A percentile compares a stretch with the other conserved stretches of the same genome.
Conservation (phyloP, 2,329 filamentous ascomycete genomes). For the Exutisphaerella laricina region DNA sequence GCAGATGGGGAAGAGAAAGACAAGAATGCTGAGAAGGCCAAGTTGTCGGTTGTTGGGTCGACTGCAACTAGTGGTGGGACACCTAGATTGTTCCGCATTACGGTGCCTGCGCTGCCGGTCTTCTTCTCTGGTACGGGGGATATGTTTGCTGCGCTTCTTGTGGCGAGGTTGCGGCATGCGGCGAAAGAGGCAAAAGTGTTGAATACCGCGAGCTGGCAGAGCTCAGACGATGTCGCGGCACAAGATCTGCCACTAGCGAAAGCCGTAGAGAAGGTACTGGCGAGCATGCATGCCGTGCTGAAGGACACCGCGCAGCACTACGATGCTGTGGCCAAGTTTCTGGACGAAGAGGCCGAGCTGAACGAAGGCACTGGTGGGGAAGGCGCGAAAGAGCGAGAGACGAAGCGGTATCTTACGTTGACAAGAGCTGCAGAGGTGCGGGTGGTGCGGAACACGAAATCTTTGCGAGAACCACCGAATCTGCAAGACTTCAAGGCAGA, state of each 20-base stretch:
- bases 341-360: conserved; percentile 43
- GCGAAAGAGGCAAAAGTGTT: conserved; percentile 53
- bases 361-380: conserved; percentile 40
- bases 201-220: conserved; percentile 63
- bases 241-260: conserved; percentile 73
- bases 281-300: conserved; percentile 86
- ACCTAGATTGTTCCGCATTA: conserved; percentile 81
- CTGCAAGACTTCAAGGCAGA: conserved; percentile 55
- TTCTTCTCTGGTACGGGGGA: conserved; percentile 97
- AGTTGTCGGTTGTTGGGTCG: conserved; percentile 63
- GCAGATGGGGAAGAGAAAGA: conserved; percentile 14
- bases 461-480: conserved; percentile 63
- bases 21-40: conserved; percentile 14
- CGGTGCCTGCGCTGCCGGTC: conserved; percentile 80
- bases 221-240: conserved; percentile 62
- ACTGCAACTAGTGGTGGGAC: conserved; percentile 59
- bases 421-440: conserved; percentile 86
- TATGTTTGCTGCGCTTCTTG: conserved; percentile 92
- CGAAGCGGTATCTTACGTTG: conserved; percentile 59
- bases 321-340: conserved; percentile 54
- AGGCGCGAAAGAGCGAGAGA: conserved; percentile 43
- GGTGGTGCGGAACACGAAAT: conserved; percentile 67
- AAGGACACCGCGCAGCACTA: conserved; percentile 61
- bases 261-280: conserved; percentile 79
- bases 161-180: conserved; percentile 81